Percentiles rank a stretch among this genome's conserved stretches.
Conservation (phyloP, 164 flowering plant genomes). For the Nelumbo lutea region DNA sequence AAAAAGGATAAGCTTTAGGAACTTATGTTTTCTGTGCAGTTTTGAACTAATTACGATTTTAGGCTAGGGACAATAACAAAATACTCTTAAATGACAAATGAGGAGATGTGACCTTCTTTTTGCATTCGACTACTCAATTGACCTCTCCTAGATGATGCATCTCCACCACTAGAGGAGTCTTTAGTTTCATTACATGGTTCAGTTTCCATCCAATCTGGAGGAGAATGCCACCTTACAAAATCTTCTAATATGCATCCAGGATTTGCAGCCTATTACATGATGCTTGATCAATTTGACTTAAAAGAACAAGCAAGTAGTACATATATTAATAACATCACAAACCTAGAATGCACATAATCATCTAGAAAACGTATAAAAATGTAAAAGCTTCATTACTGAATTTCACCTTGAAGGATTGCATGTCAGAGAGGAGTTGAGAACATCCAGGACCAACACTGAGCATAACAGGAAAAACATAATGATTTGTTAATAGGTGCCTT, state of each 20-base stretch:
- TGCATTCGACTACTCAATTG: conserved; percentile 87
- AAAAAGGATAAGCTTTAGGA: not conserved
- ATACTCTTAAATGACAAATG: not conserved
- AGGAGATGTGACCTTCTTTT: conserved; percentile 62
- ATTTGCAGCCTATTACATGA: conserved; percentile 80
- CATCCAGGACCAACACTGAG: conserved; percentile 98
- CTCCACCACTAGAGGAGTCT: conserved; percentile 33
- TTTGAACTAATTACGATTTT: not conserved
- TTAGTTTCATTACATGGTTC: conserved; percentile 36
- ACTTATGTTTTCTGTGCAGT: not conserved
- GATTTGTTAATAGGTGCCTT: conserved; percentile 17
- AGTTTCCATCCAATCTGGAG: conserved; percentile 87
- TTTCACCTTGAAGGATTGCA: conserved; percentile 97
- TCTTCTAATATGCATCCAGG: conserved; percentile 98
- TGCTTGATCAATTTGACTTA: conserved; percentile 1
- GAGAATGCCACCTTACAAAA: conserved; percentile 98
- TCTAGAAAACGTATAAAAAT: not conserved
- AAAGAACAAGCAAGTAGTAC: not conserved
- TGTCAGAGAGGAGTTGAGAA: conserved; percentile 97
- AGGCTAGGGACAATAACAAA: too few relatives aligned
- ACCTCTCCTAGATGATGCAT: conserved; percentile 49
- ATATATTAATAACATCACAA: not conserved
- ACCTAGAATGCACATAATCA: not conserved
- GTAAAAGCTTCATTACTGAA: not conserved
- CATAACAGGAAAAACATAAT: conserved; percentile 10